These are phyloP conservation scores for Globisporangium cederbergense DNA, from an alignment of 352 stramenopile species.

Conservation along the genomic window DNA sequence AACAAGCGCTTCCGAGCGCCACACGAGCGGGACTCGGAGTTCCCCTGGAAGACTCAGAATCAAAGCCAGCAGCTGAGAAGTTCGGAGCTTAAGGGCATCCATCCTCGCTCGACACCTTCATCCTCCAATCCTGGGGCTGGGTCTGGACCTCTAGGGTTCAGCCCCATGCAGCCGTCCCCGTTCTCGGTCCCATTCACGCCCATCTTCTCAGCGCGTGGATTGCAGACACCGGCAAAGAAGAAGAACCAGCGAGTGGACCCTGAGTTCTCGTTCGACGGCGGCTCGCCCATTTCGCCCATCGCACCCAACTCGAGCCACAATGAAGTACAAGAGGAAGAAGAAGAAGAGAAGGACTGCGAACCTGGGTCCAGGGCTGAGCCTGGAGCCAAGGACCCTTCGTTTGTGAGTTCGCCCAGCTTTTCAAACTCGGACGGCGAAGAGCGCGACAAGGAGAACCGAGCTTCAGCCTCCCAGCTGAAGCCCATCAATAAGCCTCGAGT, in stretches of 20 bases:
- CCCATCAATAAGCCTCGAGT: background rate
- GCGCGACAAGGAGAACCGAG: conserved; percentile 27
- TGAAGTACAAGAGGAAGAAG: conserved; percentile 22
- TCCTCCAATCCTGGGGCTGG: background rate
- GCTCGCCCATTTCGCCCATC: conserved; percentile 46
- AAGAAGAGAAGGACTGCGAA: conserved; percentile 22
- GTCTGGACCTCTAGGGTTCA: background rate
- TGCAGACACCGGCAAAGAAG: background rate
- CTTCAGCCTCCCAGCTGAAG: background rate
- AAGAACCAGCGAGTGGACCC: background rate
- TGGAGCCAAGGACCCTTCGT: conserved; percentile 12
- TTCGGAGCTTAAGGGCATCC: conserved; percentile 10
- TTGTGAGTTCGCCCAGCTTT: conserved; percentile 23
- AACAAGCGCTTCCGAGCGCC: conserved; percentile 11
- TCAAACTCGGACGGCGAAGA: conserved; percentile 18
- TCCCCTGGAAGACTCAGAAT: conserved; percentile 7
- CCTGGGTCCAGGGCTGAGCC: background rate
- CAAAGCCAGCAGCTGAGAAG: background rate
- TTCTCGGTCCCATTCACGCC: conserved; percentile 7
- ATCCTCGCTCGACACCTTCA: conserved; percentile 1
- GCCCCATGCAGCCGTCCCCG: background rate
- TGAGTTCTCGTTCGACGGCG: conserved; percentile 30
- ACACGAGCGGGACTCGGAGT: conserved; percentile 8
- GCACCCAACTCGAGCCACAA: conserved; percentile 1
- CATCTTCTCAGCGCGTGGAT: background rate